phyloP scores from a whole-genome alignment of 225 moss, liverwort and hornwort species.

The Polytrichum commune region DNA sequence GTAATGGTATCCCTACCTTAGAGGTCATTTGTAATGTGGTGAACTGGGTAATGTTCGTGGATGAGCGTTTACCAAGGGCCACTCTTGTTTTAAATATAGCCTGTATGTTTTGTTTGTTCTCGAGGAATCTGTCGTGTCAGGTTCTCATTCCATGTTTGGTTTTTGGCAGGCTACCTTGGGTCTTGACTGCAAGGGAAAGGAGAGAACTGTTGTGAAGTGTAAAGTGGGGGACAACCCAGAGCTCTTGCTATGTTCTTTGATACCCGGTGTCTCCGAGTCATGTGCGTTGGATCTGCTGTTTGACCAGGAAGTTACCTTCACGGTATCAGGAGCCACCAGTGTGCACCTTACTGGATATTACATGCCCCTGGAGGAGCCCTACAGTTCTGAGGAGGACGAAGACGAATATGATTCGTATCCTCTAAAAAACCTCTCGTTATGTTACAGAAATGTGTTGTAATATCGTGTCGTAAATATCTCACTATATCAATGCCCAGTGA shows the following conservation, averaged over 20 bases:
- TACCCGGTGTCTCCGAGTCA: constrained; percentile 79
- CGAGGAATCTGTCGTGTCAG: constrained; percentile 4
- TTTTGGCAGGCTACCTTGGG: constrained; percentile 80
- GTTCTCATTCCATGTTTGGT: neutral
- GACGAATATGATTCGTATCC: constrained; percentile 59
- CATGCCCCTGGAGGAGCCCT: constrained; percentile 67
- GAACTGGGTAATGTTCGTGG: too few relatives aligned
- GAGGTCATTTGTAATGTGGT: too few relatives aligned
- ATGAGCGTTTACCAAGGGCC: too few relatives aligned
- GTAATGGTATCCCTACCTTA: too few relatives aligned
- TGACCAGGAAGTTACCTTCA: constrained; percentile 81
- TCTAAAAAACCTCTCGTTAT: neutral
- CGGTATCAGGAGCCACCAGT: constrained; percentile 69
- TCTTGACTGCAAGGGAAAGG: constrained; percentile 53
- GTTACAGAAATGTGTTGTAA: neutral
- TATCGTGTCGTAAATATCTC: too few relatives aligned
- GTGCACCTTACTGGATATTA: constrained; percentile 94
- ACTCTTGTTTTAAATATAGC: too few relatives aligned
- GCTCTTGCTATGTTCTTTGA: constrained; percentile 77
- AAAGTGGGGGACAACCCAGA: constrained; percentile 80
- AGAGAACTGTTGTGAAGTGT: constrained; percentile 85
- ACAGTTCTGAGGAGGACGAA: constrained; percentile 42
- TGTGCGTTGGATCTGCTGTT: constrained; percentile 82
- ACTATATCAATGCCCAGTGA: too few relatives aligned
- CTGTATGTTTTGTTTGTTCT: too few relatives aligned